A percentile compares a stretch with the other conserved stretches of the same genome.
These are phyloP conservation scores for Calonectria hongkongensis DNA, from an alignment of 2,329 filamentous ascomycete species.

Conservation along the genomic window DNA sequence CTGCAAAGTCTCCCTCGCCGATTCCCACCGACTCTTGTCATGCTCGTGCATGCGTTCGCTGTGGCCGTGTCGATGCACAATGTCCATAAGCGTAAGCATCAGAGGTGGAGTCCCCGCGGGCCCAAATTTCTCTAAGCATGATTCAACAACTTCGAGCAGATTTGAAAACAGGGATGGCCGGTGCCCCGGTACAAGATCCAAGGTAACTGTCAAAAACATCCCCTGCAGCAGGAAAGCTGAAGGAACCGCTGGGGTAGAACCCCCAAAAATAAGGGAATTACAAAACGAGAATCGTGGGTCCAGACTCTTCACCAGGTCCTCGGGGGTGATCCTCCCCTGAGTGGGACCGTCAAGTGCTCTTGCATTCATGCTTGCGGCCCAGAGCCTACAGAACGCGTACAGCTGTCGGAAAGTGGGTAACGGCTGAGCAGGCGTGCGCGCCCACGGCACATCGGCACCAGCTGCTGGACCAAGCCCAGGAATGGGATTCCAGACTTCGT, in stretches of 20 bases:
- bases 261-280: constrained; percentile 61
- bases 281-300: constrained; percentile 62
- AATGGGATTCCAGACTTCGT: constrained; percentile 50
- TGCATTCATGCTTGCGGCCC: constrained; percentile 54
- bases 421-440: constrained; percentile 54
- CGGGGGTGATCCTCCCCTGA: constrained; percentile 45
- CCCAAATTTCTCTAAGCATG: constrained; percentile 59
- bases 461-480: constrained; percentile 44
- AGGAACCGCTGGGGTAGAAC: constrained; percentile 58
- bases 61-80: constrained; percentile 58
- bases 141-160: constrained; percentile 60
- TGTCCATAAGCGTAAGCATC: constrained; percentile 59
- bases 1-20: constrained; percentile 53
- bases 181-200: constrained; percentile 57
- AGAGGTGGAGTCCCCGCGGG: constrained; percentile 59
- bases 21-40: constrained; percentile 59
- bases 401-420: constrained; percentile 66
- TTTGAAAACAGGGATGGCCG: constrained; percentile 61
- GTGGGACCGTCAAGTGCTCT: constrained; percentile 42
- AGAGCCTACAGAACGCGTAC: constrained; percentile 61
- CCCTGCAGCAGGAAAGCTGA: constrained; percentile 62
- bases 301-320: constrained; percentile 58
- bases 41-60: constrained; percentile 57
- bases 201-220: constrained; percentile 61
- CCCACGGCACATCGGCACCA: constrained; percentile 31